Evolutionary conservation across 192 early-diverging fungal species (phyloP).

Genomic region (Backusella morwellensis): DNA sequence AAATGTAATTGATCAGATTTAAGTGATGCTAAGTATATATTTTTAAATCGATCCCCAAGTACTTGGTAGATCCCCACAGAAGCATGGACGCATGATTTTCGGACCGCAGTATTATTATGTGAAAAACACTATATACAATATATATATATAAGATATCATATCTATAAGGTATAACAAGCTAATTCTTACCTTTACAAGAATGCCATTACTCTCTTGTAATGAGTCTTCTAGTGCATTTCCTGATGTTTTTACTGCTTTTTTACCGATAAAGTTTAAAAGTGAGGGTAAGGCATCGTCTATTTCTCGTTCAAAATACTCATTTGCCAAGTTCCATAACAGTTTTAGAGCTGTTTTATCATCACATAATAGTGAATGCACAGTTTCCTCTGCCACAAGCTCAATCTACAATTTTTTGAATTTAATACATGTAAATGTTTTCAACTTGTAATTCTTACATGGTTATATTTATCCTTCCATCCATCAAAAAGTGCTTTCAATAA

Average conservation of each 20-base stretch:
- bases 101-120: neutral
- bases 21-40: neutral
- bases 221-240: neutral
- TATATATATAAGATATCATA: neutral
- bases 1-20: slow-evolving; percentile 7
- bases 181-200: neutral
- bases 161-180: too few relatives aligned
- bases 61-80: slow-evolving; percentile 6
- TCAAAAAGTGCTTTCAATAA: neutral
- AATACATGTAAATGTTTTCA: neutral
- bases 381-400: neutral
- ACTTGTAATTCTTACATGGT: neutral
- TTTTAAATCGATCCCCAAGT: neutral
- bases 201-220: neutral
- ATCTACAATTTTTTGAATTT: neutral
- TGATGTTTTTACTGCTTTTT: neutral
- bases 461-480: neutral
- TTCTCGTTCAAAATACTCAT: neutral
- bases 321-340: neutral
- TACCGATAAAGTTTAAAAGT: neutral
- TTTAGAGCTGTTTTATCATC: slow-evolving; percentile 3
- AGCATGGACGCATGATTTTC: slow-evolving; percentile 3
- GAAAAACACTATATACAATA: neutral
- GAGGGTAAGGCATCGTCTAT: neutral
- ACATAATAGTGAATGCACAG: neutral